Evolutionary conservation across 495 filamentous ascomycete species (phyloP).

Genomic region (Aspergillus avenaceus): DNA sequence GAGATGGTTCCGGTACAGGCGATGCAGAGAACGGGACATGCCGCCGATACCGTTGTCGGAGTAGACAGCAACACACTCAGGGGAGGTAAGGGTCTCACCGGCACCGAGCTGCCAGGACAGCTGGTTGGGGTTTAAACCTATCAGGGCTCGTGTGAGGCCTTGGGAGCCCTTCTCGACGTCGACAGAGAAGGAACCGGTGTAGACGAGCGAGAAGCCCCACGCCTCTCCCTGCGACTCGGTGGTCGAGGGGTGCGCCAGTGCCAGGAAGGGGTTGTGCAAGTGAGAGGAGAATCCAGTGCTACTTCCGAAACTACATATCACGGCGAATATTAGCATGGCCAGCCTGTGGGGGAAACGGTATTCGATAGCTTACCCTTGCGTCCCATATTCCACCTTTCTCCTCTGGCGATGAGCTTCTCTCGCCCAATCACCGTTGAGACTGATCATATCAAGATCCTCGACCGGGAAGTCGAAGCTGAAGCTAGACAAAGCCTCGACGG

Average conservation of each 20-base stretch:
- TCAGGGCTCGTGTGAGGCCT: conserved; percentile 45
- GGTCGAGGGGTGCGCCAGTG: conserved; percentile 43
- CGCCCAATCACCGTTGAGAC: conserved; percentile 50
- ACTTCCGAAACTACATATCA: conserved; percentile 40
- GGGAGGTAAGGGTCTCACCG: conserved; percentile 46
- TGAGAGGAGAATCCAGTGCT: conserved; percentile 50
- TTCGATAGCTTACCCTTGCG: conserved; percentile 25
- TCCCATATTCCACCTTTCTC: conserved; percentile 32
- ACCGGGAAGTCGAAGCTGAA: conserved; percentile 50
- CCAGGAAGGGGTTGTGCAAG: conserved; percentile 52
- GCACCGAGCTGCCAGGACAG: conserved; percentile 43
- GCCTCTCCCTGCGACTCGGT: conserved; percentile 50
- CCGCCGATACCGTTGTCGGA: conserved; percentile 48
- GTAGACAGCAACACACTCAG: conserved; percentile 51
- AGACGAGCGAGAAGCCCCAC: conserved; percentile 53
- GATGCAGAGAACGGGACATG: conserved; percentile 51
- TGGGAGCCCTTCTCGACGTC: conserved; percentile 52
- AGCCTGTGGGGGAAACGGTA: no score
- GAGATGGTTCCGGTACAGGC: conserved; percentile 51
- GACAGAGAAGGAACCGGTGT: conserved; percentile 48
- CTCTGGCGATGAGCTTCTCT: conserved; percentile 40
- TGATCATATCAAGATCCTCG: conserved; percentile 51
- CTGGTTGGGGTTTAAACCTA: conserved; percentile 49
- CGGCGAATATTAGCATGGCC: background rate
- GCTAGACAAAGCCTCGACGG: conserved; percentile 46